phyloP scores from a whole-genome alignment of 345 rosid species.

The Acer campestre region DNA sequence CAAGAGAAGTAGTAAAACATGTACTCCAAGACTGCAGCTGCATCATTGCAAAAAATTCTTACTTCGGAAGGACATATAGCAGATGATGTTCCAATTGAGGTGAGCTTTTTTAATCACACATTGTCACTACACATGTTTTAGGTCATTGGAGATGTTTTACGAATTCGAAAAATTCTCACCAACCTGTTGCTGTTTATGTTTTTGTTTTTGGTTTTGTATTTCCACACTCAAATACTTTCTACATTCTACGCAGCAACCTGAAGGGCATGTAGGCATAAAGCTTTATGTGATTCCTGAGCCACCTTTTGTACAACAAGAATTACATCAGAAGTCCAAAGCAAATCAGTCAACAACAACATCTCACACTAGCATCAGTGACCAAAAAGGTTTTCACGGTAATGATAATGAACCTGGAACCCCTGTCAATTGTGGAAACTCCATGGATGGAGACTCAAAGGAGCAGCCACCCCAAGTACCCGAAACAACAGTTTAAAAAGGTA shows the following conservation, averaged over 20 bases:
- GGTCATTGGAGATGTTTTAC: conserved; percentile 77
- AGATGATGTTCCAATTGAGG: conserved; percentile 92
- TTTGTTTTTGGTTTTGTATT: background rate
- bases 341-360: conserved; percentile 30
- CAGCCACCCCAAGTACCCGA: conserved; percentile 33
- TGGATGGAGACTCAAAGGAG: conserved; percentile 38
- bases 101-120: conserved; percentile 22
- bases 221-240: background rate
- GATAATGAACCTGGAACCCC: conserved; percentile 36
- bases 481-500: conserved; percentile 72
- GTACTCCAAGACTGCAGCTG: conserved; percentile 97
- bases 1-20: conserved; percentile 90
- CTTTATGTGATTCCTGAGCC: conserved; percentile 74
- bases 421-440: conserved; percentile 28
- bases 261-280: conserved; percentile 88
- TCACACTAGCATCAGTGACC: conserved; percentile 27
- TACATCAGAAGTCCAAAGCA: conserved; percentile 29
- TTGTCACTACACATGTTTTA: too few relatives aligned
- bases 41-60: conserved; percentile 74
- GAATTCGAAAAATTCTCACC: conserved; percentile 95
- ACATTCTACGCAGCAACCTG: conserved; percentile 68
- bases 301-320: conserved; percentile 43
- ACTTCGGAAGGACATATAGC: conserved; percentile 81
- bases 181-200: conserved; percentile 25
- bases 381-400: conserved; percentile 23